Conservation (phyloP, 2,329 filamentous ascomycete species). For the Sporothrix mexicana region DNA sequence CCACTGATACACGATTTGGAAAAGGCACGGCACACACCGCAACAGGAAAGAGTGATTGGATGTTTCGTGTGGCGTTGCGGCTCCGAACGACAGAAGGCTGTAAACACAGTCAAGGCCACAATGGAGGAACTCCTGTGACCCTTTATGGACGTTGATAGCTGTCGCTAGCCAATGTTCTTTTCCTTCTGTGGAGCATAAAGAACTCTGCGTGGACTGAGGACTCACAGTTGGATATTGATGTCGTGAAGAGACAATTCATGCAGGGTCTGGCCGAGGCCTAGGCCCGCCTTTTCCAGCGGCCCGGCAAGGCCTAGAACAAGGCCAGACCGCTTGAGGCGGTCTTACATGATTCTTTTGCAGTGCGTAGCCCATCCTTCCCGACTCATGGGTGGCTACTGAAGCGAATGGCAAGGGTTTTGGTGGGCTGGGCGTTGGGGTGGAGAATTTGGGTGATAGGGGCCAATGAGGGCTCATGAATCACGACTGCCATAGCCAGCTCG, state of each 20-base stretch:
- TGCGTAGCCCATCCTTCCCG: not conserved
- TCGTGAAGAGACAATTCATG: not conserved
- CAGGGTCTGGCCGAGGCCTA: constrained; percentile 15
- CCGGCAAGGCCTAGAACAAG: constrained; percentile 21
- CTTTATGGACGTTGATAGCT: not conserved
- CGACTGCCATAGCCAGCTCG: constrained; percentile 4
- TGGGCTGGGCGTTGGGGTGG: not conserved
- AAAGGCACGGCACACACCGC: constrained; percentile 1
- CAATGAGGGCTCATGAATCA: not conserved
- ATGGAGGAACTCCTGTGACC: not conserved
- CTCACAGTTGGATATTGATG: too few species aligned
- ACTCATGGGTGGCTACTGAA: not conserved
- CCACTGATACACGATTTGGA: constrained; percentile 9
- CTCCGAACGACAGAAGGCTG: not conserved
- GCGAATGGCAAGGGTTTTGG: not conserved
- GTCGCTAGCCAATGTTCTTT: constrained; percentile 6
- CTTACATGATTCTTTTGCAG: not conserved
- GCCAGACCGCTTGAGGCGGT: constrained; percentile 13
- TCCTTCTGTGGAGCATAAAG: not conserved
- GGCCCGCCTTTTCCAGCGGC: not conserved
- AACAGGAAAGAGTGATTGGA: constrained; percentile 18
- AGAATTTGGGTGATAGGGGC: not conserved
- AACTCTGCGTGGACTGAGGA: too few species aligned
- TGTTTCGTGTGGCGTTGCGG: constrained; percentile 25
- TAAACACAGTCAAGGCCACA: not conserved